A percentile compares a stretch with the other conserved stretches of the same genome.
Evolutionary conservation across 352 stramenopile genomes (phyloP).

Genomic region (Achlya hypogyna): DNA sequence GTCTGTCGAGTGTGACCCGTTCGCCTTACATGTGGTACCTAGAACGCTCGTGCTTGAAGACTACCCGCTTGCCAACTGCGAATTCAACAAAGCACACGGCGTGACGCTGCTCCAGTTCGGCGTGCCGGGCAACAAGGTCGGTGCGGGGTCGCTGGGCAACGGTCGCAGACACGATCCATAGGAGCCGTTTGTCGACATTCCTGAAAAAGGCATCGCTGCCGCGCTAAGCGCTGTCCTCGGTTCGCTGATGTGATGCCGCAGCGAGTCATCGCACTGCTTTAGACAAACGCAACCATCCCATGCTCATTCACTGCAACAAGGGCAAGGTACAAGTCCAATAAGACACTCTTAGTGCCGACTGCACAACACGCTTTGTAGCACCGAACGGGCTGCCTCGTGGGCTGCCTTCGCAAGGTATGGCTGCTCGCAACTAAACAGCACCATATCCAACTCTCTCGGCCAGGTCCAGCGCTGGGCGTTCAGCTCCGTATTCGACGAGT

Average conservation of each 20-base stretch:
- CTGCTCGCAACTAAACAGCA: neutral
- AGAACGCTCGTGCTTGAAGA: slow-evolving; percentile 75
- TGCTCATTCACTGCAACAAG: slow-evolving; percentile 86
- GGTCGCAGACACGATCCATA: slow-evolving; percentile 17
- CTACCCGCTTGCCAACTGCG: slow-evolving; percentile 71
- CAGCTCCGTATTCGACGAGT: slow-evolving; percentile 78
- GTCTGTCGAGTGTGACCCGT: too few species aligned
- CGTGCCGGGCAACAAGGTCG: slow-evolving; percentile 75
- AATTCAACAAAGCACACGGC: slow-evolving; percentile 72
- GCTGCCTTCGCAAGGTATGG: slow-evolving; percentile 53
- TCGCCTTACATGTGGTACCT: too few species aligned
- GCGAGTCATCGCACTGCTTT: neutral
- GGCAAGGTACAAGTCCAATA: slow-evolving; percentile 42
- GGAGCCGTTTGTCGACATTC: slow-evolving; percentile 82
- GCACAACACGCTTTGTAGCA: too few species aligned
- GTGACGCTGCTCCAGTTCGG: slow-evolving; percentile 78
- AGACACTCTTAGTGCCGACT: neutral
- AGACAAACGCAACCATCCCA: slow-evolving; percentile 76
- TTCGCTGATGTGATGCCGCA: neutral
- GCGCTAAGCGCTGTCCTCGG: slow-evolving; percentile 60
- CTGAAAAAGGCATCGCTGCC: slow-evolving; percentile 63
- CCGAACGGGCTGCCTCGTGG: slow-evolving; percentile 68
- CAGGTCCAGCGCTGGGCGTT: slow-evolving; percentile 69
- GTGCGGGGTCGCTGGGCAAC: neutral
- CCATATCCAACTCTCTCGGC: neutral